phyloP scores from a whole-genome alignment of 139 green algal species.

The Bryopsis sp. region DNA sequence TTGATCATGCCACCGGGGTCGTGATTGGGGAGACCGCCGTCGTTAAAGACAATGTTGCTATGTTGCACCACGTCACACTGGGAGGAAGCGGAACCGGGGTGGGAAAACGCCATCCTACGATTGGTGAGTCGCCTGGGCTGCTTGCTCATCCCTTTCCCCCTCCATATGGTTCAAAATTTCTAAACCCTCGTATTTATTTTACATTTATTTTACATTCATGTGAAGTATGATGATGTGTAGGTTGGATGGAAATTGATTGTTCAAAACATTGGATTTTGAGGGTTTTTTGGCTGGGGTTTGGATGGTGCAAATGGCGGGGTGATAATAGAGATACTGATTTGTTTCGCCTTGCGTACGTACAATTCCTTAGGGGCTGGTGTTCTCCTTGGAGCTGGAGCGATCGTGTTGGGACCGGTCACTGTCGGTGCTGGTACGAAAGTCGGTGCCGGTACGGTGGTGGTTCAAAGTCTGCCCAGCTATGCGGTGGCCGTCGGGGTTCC shows the following conservation, averaged over 20 bases:
- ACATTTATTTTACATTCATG: too few species aligned
- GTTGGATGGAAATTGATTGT: not conserved
- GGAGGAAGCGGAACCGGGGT: conserved; percentile 72
- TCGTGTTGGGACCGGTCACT: conserved; percentile 65
- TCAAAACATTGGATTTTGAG: not conserved
- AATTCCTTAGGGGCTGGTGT: conserved; percentile 77
- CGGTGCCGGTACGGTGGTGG: conserved; percentile 76
- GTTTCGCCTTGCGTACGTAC: too few species aligned
- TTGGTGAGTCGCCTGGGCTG: conserved; percentile 42
- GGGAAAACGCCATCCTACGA: conserved; percentile 51
- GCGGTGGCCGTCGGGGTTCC: conserved; percentile 85
- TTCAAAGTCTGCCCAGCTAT: conserved; percentile 62
- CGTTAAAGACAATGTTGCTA: conserved; percentile 86
- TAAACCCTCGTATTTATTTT: too few species aligned
- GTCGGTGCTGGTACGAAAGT: conserved; percentile 75
- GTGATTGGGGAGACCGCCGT: conserved; percentile 94
- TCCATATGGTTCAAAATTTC: too few species aligned
- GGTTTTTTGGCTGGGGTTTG: too few species aligned
- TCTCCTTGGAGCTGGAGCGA: conserved; percentile 77
- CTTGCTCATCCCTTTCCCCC: too few species aligned
- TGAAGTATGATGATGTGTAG: not conserved
- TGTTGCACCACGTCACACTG: conserved; percentile 94
- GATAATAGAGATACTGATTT: conserved; percentile 13
- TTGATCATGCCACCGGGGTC: conserved; percentile 89
- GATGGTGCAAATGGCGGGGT: too few species aligned